Conservation (phyloP, 495 filamentous ascomycete species). For the Bacidia rubella region DNA sequence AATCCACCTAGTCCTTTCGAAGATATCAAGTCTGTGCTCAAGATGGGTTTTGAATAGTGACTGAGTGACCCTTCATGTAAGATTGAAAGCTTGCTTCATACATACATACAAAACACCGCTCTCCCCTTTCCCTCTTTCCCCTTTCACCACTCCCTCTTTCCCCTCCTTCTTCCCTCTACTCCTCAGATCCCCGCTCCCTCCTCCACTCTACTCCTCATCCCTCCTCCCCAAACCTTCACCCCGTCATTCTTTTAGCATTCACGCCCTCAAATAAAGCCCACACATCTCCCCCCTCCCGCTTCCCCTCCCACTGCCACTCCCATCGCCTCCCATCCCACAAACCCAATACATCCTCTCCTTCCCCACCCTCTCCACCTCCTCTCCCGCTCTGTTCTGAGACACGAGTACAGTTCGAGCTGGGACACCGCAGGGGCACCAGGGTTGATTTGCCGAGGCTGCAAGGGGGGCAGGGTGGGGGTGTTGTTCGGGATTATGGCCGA, state of each 20-base stretch:
- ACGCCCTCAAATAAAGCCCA: not conserved
- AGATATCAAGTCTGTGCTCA: too few species aligned
- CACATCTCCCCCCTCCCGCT: not conserved
- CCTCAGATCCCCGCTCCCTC: not conserved
- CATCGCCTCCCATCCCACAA: not conserved
- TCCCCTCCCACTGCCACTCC: not conserved
- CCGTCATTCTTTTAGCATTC: not conserved
- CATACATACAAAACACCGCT: too few species aligned
- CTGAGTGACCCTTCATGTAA: too few species aligned
- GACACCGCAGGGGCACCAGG: not conserved
- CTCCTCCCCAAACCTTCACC: conserved; percentile 1
- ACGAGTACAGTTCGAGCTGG: not conserved
- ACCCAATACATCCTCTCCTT: not conserved
- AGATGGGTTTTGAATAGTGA: too few species aligned
- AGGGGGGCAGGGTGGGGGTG: too few species aligned
- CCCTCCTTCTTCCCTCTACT: conserved; percentile 5
- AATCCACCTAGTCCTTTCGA: too few species aligned
- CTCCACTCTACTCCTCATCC: not conserved
- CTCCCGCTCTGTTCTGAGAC: not conserved
- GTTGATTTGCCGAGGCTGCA: too few species aligned
- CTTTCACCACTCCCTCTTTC: not conserved
- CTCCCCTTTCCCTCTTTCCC: not conserved
- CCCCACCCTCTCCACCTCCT: not conserved
- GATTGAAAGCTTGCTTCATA: too few species aligned
- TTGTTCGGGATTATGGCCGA: too few species aligned